Evolutionary conservation across 495 filamentous ascomycete genomes (phyloP), one percentile per base, ranked within the genome.

Genomic region (Podospora sp.): DNA sequence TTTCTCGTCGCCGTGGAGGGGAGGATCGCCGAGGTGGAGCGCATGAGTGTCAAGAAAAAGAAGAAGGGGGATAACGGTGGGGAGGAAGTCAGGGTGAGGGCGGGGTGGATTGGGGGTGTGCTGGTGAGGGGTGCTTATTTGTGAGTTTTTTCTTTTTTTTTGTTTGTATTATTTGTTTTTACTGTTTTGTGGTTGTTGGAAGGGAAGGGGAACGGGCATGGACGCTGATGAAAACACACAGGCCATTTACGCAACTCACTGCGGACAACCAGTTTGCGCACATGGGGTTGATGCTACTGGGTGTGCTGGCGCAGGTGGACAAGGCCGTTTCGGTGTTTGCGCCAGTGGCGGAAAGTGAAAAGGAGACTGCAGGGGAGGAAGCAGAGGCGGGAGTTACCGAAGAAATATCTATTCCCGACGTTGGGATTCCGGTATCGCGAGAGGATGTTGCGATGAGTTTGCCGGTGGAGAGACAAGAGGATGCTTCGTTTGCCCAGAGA

Each of bases 251-350:
- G 8, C 88, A 88, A 26, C 78, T 94, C 16, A 77, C 91, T 6
- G 87, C 87, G 9, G 90, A 93, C 76, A 85, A 81, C 46, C 90
- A 91, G 67, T 93, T 91, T 73, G 86, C 91, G n/a, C 79, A 90
- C 1, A 82, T 95, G n/a, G 92, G 92, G n/a, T 78, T 92, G 18
- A 84, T 91, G 53, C 81, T 96, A 6, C 58, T 93, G n/a, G 88
- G 85, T 20, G 78, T 83, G 16, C 76, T 94, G 55, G 89, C 89
- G 25, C 85, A 88, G 66, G 76, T 91, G 53, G 76, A 83, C 66
- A 62, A 77, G 81, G 12, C 77, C 87, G 53, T 61, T 59, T 0
- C 62, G 27, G 8, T 73, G 80, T 20, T 62, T 72, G 24, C 67
- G 21, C 22, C 56, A 22, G 8, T 72, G 0, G 27, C 60, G 50